Evolutionary conservation across 2,329 filamentous ascomycete species (phyloP), one percentile per base, ranked within the genome.

Genomic region (Fusarium robinianum): DNA sequence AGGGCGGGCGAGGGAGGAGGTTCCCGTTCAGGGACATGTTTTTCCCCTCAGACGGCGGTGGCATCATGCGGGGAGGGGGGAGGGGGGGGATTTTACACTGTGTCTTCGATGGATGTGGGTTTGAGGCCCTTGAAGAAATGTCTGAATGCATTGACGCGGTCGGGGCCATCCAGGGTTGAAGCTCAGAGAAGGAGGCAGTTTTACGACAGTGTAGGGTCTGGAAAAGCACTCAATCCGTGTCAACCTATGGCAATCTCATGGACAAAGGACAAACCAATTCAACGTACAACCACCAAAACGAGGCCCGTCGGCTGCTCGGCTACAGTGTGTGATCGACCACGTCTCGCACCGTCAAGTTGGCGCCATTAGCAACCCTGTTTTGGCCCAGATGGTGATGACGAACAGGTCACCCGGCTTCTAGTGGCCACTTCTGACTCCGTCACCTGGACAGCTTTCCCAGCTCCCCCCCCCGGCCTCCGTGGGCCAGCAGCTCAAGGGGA

Each of bases 351-450:
- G 57, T 51, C 6, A 21, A 33, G 53, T 57, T 60, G 57, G 58
- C 58, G 55, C 50, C 58, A 53, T 49, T 50, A n/a, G 32, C 21
- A 61, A 62, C 58, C 58, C 53, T 61, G 58, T 62, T 61, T 61
- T 60, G n/a, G n/a, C 47, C 36, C 40, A 43, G 32, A 39, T 30
- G 31, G 57, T 62, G 58, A 60, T 56, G 58, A 60, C 36, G 41
- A 33, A 47, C 51, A 57, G 52, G 58, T 57, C 46, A 55, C 53
- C 49, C 32, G 51, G 45, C 49, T 51, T 56, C 46, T 39, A 35
- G 53, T 56, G 53, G 52, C n/a, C 45, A 51, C 41, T 52, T 30
- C 37, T 33, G 17, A 15, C 39, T 39, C 12, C 36, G 47, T 62
- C 58, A 61, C 58, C 58, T 62, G 58, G 45, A 53, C 45, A 41